phyloP scores from a whole-genome alignment of 1,139 yeast species.

The Kluyveromyces sp. region DNA sequence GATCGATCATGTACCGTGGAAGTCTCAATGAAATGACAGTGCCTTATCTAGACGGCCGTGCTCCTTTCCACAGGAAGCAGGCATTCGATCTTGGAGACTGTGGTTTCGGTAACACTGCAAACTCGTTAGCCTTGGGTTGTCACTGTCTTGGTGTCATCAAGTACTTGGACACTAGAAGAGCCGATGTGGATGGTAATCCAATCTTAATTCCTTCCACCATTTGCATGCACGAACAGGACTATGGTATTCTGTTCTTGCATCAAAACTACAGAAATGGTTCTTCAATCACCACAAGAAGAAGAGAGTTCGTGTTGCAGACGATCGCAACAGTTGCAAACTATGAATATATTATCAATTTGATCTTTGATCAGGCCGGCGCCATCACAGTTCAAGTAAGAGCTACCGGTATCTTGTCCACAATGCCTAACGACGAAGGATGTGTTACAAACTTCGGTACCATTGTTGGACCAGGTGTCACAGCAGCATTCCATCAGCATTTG shows the following conservation, averaged over 20 bases:
- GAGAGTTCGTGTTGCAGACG: conserved; percentile 79
- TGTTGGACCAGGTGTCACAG: conserved; percentile 81
- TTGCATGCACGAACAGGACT: conserved; percentile 88
- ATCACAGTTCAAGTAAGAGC: conserved; percentile 82
- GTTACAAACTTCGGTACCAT: conserved; percentile 78
- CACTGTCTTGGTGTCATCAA: conserved; percentile 85
- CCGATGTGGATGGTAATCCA: conserved; percentile 60
- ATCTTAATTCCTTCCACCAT: conserved; percentile 62
- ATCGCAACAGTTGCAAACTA: conserved; percentile 88
- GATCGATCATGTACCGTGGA: conserved; percentile 72
- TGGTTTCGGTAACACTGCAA: conserved; percentile 79
- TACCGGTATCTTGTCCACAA: conserved; percentile 77
- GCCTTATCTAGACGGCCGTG: conserved; percentile 87
- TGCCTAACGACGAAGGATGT: conserved; percentile 74
- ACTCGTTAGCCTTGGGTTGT: conserved; percentile 71
- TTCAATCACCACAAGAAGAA: conserved; percentile 75
- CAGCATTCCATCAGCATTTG: conserved; percentile 85
- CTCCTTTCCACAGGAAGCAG: conserved; percentile 86
- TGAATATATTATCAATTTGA: conserved; percentile 73
- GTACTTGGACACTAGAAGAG: conserved; percentile 63
- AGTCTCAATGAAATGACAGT: conserved; percentile 86
- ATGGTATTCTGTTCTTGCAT: conserved; percentile 76
- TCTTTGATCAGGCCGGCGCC: conserved; percentile 78
- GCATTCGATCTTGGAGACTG: conserved; percentile 90
- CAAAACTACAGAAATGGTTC: conserved; percentile 71